A percentile compares a stretch with the other conserved stretches of the same genome.
These are phyloP conservation scores for Obba rivulosa DNA, from an alignment of 768 basidiomycete species.

Conservation along the genomic window DNA sequence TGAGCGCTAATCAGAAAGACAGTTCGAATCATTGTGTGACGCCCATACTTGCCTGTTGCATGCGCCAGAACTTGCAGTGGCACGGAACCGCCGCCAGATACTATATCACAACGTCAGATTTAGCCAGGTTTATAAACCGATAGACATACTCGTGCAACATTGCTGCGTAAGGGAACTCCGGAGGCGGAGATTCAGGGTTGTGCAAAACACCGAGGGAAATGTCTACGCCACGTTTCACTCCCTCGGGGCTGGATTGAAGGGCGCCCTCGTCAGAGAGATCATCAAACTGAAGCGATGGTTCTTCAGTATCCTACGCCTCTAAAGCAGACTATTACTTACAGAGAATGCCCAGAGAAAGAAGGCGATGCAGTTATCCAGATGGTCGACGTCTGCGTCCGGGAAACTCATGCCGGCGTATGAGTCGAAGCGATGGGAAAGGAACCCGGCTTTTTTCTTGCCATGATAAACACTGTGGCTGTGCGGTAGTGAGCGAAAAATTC, in stretches of 20 bases:
- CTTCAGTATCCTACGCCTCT: not conserved
- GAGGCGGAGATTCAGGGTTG: slow-evolving; percentile 23
- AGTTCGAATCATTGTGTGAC: too few relatives aligned
- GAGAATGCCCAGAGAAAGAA: slow-evolving; percentile 37
- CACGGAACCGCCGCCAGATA: slow-evolving; percentile 28
- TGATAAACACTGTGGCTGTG: slow-evolving; percentile 28
- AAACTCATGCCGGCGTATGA: slow-evolving; percentile 34
- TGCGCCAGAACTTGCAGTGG: slow-evolving; percentile 31
- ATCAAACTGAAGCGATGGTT: slow-evolving; percentile 22
- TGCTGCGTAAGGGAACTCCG: slow-evolving; percentile 31
- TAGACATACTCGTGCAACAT: slow-evolving; percentile 33
- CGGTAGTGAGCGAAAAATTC: too few relatives aligned
- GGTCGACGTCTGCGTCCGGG: slow-evolving; percentile 30
- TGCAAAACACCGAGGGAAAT: slow-evolving; percentile 26
- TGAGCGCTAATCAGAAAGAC: too few relatives aligned
- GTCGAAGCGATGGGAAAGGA: slow-evolving; percentile 33
- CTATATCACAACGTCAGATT: slow-evolving; percentile 9
- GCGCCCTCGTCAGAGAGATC: slow-evolving; percentile 33
- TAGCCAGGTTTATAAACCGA: not conserved
- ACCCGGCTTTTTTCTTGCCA: slow-evolving; percentile 28
- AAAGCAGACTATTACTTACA: slow-evolving; percentile 14
- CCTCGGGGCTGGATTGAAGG: slow-evolving; percentile 30
- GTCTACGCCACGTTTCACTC: slow-evolving; percentile 28
- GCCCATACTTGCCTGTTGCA: slow-evolving; percentile 15
- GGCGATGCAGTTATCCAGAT: slow-evolving; percentile 31